Base-by-base conservation (phyloP, 352 stramenopile genomes). In the Salisapilia sapeloensis region DNA sequence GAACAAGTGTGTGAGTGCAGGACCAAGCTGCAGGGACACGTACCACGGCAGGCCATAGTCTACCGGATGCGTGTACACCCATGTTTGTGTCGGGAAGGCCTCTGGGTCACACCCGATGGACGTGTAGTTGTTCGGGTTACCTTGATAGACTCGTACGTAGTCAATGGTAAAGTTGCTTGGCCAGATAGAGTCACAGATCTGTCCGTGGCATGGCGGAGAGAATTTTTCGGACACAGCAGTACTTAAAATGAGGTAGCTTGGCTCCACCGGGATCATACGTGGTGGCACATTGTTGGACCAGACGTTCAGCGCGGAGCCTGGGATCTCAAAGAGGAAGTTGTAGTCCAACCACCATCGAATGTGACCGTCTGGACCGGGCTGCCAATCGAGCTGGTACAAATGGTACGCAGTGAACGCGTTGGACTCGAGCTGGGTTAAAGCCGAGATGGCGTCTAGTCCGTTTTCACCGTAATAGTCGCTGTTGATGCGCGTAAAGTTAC, bases 231-330 rank as follows among this genome's bases (percentile, higher is more conserved):
- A 97, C 23, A 98, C 83, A 6, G 93, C 94, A 2, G 87, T 97
- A 66, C 96, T 98, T 28, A 98, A 62, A 69, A 98, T 97, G 29
- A 98, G 46, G 46, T 97, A 97, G 20, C 78, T 95, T 2, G 94
- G 94, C 56, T 98, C 94, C 29, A 92, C 81, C 0, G 94, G 93
- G 31, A 98, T 91, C 51, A 69, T 56, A 12, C 71, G 66, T 16
- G 76, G 76, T 21, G 76, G 72, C 5, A 89, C 51, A 22, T 45
- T 46, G 1, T 67, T 59, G 2, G 44, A 52, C 76, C 72, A 89
- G 20, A 56, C 54, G 48, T 66, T 97, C 49, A 97, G 48, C 26
- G 70, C 70, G 5, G 70, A 46, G 3, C 81, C 84, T 0, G 77
- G 64, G 30, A 98, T 92, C 38, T 94, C 86, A 53, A 95, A 97